Evolutionary conservation across 306 rosid species (phyloP), one percentile per base, ranked within the genome.

Genomic region (Quercus rubra): DNA sequence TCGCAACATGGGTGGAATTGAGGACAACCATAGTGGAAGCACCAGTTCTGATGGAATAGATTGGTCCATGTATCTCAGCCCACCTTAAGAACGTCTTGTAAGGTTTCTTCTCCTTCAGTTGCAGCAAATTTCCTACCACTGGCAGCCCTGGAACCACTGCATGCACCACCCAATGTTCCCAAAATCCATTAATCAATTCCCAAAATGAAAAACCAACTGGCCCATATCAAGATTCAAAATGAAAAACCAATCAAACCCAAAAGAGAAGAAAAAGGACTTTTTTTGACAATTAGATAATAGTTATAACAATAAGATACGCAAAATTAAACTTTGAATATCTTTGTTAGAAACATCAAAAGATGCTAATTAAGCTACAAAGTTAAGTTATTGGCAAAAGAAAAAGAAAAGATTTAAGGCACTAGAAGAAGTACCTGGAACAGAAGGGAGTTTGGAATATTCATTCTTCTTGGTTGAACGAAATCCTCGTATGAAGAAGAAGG

Each of bases 101-200:
- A 15, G 99, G 99, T 72, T 95, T 95, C 89, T 93, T 93, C 89
- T 95, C 99, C 90, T 89, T 95, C 83, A 95, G 79, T 55, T 95
- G 99, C 75, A 95, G 86, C 81, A 95, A 73, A 86, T 95, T 95
- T 73, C 99, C 99, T 3, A 95, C 28, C 84, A 95, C 55, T 6
- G 98, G 98, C 6, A 91, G 11, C 73, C 99, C 97, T 3, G 94
- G 94, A 76, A 95, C 92, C 81, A 15, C 99, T 95, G 85, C 11
- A 8, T 41, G 11, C 87, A 81, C n/a, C 66, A 66, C 72, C 68
- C 77, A 59, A 55, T 71, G 57, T 17, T 21, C 46, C 46, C 46
- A 41, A 17, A 30, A 28, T 4, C n/a, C 14, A 49, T 52, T 20
- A 43, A 43, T 35, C 68, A 10, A 46, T 41, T 31, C 49, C 63